These are phyloP conservation scores for Nematocida sp. DNA, from an alignment of 371 early-diverging fungal species.

Conservation along the genomic window DNA sequence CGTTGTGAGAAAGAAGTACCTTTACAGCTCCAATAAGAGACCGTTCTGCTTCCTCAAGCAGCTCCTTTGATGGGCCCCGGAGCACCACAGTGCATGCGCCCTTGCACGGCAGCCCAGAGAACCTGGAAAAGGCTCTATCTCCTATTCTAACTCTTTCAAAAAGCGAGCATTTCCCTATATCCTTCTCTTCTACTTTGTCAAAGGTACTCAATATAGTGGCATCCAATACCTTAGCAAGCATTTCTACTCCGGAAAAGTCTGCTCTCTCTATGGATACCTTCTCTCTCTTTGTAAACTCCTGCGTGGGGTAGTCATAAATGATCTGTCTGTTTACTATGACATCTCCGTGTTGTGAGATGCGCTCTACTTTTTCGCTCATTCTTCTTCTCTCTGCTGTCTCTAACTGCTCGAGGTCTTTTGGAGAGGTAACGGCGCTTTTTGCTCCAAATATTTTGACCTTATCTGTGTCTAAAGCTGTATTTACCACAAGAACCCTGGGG, in stretches of 20 bases:
- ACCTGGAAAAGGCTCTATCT: slow-evolving; percentile 74
- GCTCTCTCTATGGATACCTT: slow-evolving; percentile 96
- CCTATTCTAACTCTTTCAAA: slow-evolving; percentile 95
- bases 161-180: slow-evolving; percentile 83
- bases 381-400: slow-evolving; percentile 95
- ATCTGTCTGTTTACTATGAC: slow-evolving; percentile 97
- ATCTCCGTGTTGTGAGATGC: slow-evolving; percentile 80
- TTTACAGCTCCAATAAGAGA: slow-evolving; percentile 95
- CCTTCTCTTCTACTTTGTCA: slow-evolving; percentile 75
- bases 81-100: slow-evolving; percentile 90
- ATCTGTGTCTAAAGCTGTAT: slow-evolving; percentile 86
- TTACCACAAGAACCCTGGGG: slow-evolving; percentile 43
- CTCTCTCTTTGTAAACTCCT: slow-evolving; percentile 87
- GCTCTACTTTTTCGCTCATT: slow-evolving; percentile 95
- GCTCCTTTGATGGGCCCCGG: slow-evolving; percentile 87
- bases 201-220: slow-evolving; percentile 96
- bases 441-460: slow-evolving; percentile 99
- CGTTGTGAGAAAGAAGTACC: slow-evolving; percentile 81
- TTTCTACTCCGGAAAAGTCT: slow-evolving; percentile 96
- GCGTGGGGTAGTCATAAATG: slow-evolving; percentile 99
- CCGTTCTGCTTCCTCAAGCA: slow-evolving; percentile 97
- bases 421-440: slow-evolving; percentile 86
- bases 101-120: slow-evolving; percentile 86
- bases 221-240: slow-evolving; percentile 74
- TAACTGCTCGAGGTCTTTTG: slow-evolving; percentile 89